Percentiles rank a stretch among this genome's conserved stretches.
Conservation (phyloP, 495 filamentous ascomycete species). For the Beverwykella pulmonaria region DNA sequence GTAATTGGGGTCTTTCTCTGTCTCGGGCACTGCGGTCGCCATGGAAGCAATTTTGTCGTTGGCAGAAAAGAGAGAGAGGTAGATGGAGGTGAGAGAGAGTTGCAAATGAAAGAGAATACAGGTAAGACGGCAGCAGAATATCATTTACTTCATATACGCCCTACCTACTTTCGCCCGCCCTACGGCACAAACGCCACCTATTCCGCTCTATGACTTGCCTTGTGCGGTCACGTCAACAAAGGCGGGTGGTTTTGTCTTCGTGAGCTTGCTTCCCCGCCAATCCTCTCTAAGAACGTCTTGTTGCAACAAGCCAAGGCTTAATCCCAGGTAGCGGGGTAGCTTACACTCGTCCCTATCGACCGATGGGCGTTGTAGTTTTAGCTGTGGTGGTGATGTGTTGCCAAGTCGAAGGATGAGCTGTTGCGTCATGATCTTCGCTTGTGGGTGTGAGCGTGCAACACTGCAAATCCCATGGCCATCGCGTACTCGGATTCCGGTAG, state of each 20-base stretch:
- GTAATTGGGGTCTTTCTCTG: slow-evolving; percentile 14
- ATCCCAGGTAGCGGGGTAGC: not conserved
- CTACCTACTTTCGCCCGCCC: not conserved
- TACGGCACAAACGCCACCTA: not conserved
- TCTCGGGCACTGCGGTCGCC: slow-evolving; percentile 14
- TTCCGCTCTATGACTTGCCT: not conserved
- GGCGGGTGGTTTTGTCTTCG: slow-evolving; percentile 3
- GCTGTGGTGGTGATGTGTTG: not conserved
- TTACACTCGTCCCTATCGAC: not conserved
- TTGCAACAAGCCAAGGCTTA: slow-evolving; percentile 8
- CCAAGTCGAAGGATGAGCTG: not conserved
- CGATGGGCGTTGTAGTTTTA: not conserved
- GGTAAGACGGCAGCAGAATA: not conserved
- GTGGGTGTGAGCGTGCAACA: not conserved
- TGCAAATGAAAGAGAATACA: not conserved
- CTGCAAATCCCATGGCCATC: not conserved
- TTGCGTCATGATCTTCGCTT: slow-evolving; percentile 5
- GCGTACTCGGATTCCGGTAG: not conserved
- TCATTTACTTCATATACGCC: not conserved
- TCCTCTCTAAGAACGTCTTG: not conserved
- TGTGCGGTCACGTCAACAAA: not conserved
- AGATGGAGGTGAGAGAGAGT: too few relatives aligned
- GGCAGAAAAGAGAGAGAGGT: not conserved
- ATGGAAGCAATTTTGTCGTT: too few relatives aligned
- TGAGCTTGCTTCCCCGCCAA: not conserved